Conservation (phyloP, 495 filamentous ascomycete species). For the Penicillium roqueforti region DNA sequence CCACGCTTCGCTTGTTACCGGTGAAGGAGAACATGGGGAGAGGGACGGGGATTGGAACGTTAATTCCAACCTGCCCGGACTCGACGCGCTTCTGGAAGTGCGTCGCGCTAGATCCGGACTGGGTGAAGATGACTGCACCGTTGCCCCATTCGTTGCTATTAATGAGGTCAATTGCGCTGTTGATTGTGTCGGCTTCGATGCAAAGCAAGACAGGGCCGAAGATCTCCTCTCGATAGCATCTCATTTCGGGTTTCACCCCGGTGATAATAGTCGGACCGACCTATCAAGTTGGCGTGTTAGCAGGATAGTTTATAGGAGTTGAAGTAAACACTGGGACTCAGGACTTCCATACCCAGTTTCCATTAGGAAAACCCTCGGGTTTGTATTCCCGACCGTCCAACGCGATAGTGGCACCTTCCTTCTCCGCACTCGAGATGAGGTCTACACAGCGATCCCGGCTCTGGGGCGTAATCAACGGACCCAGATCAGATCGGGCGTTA, state of each 20-base stretch:
- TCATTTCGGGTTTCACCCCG: slow-evolving; percentile 86
- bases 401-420: slow-evolving; percentile 89
- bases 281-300: slow-evolving; percentile 28
- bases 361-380: slow-evolving; percentile 89
- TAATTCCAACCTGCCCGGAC: slow-evolving; percentile 54
- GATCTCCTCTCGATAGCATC: slow-evolving; percentile 93
- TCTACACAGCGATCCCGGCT: slow-evolving; percentile 84
- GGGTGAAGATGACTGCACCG: slow-evolving; percentile 65
- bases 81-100: slow-evolving; percentile 62
- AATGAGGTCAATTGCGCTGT: slow-evolving; percentile 66
- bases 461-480: slow-evolving; percentile 90
- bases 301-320: too few species aligned
- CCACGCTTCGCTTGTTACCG: slow-evolving; percentile 96
- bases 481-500: slow-evolving; percentile 86
- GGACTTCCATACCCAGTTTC: slow-evolving; percentile 72
- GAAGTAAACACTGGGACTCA: background rate
- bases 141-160: slow-evolving; percentile 70
- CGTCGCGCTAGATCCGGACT: slow-evolving; percentile 56
- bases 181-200: slow-evolving; percentile 69
- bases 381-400: slow-evolving; percentile 86
- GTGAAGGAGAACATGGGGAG: slow-evolving; percentile 97
- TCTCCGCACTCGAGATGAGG: slow-evolving; percentile 82
- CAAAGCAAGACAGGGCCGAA: slow-evolving; percentile 76
- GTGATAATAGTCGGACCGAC: slow-evolving; percentile 91
- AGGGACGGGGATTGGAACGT: slow-evolving; percentile 78